Evolutionary conservation across 768 basidiomycete genomes (phyloP).

Genomic region (Serendipita sp.): DNA sequence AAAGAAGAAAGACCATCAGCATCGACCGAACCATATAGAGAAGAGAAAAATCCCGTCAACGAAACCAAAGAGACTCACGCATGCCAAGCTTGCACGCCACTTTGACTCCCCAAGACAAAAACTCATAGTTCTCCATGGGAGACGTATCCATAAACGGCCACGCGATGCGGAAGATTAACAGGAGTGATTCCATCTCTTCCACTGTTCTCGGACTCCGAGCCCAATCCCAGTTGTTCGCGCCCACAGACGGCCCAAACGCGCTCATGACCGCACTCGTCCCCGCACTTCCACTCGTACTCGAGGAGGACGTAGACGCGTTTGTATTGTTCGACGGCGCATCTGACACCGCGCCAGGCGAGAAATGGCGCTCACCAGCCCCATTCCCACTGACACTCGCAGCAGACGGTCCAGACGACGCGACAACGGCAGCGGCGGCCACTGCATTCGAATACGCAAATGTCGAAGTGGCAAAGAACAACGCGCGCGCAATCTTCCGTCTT

Average conservation of each 20-base stretch:
- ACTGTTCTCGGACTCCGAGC: neutral
- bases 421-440: too few relatives aligned
- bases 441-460: too few relatives aligned
- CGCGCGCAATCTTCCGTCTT: neutral
- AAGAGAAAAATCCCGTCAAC: neutral
- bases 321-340: too few relatives aligned
- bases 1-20: neutral
- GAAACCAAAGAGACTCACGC: too few relatives aligned
- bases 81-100: neutral
- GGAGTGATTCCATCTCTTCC: neutral
- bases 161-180: neutral
- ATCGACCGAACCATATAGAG: neutral
- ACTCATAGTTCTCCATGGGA: neutral
- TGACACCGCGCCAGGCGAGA: too few relatives aligned
- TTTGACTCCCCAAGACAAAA: neutral
- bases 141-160: neutral
- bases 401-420: too few relatives aligned
- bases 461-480: neutral
- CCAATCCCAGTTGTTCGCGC: neutral
- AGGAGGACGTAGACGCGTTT: too few relatives aligned
- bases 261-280: too few relatives aligned
- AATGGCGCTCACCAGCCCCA: too few relatives aligned
- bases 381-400: too few relatives aligned
- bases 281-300: too few relatives aligned
- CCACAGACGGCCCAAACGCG: too few relatives aligned